Evolutionary conservation across 805 yeast species (phyloP).

Genomic region (Ogataea angusta): DNA sequence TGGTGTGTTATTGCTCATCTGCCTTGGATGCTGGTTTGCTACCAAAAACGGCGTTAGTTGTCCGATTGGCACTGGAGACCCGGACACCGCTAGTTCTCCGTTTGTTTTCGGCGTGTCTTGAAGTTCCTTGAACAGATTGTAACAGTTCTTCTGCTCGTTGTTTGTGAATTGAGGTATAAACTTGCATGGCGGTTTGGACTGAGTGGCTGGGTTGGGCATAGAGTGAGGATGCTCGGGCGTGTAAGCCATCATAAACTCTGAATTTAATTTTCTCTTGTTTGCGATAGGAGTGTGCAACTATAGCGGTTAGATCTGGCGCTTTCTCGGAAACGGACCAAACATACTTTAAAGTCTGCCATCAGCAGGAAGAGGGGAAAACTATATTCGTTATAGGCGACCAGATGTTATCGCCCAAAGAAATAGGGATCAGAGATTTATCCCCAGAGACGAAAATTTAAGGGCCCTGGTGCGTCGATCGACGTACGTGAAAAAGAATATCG

Average conservation of each 20-base stretch:
- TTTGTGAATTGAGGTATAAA: constrained; percentile 12
- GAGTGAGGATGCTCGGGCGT: constrained; percentile 22
- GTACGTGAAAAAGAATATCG: background rate
- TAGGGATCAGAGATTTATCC: constrained; percentile 8
- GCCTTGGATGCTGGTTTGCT: constrained; percentile 16
- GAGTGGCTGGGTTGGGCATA: constrained; percentile 17
- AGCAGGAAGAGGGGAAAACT: background rate
- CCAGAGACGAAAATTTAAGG: background rate
- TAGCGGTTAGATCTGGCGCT: constrained; percentile 15
- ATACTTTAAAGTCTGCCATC: constrained; percentile 19
- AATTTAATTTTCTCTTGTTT: constrained; percentile 19
- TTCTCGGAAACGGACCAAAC: constrained; percentile 1
- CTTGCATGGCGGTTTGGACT: constrained; percentile 15
- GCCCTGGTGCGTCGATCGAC: constrained; percentile 12
- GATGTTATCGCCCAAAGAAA: constrained; percentile 8
- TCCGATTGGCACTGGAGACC: constrained; percentile 18
- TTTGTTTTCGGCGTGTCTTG: constrained; percentile 13
- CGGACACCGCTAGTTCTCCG: constrained; percentile 12
- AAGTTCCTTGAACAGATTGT: constrained; percentile 16
- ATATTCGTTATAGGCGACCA: background rate
- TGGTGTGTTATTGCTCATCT: constrained; percentile 11
- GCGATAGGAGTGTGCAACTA: constrained; percentile 20
- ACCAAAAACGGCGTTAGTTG: constrained; percentile 17
- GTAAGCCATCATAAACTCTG: constrained; percentile 18
- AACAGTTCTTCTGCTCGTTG: constrained; percentile 15